Base-by-base conservation (phyloP, 202 grass and related monocot genomes). In the Dendrocalamus latiflorus region DNA sequence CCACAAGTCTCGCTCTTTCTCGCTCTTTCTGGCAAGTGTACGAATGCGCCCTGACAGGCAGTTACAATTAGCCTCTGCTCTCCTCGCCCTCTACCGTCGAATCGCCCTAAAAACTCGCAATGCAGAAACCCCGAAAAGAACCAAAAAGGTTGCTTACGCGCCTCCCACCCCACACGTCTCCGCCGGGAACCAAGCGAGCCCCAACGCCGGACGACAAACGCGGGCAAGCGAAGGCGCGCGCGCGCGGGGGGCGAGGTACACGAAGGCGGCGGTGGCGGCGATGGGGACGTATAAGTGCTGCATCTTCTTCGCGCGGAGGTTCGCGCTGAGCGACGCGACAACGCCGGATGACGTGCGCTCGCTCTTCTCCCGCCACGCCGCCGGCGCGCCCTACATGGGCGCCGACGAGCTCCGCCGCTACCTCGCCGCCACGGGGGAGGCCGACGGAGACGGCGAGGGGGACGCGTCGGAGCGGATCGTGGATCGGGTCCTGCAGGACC, bases 231-330 rank as follows among this genome's bases (percentile, higher is more conserved):
- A 70, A 42, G 63, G 55, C 67, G 30, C 30, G 1, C 4, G 44
- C 12, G 21, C 8, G 24, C 7, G 54, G 39, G 20, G 74, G 45
- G 77, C 54, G 28, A 86, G 41, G 77, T 15, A 37, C 43, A 55
- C 44, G 57, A 33, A 38, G 28, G 79, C 16, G 42, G 60, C 58
- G n/a, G 41, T 8, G 68, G 70, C 28, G 70, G 68, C 41, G 65
- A 98, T 98, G 95, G 93, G 77, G 25, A 89, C 82, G 87, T 98
- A 93, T 80, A 98, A 79, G 70, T 98, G 79, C 73, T 98, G 93
- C 84, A 86, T 98, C 71, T 98, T 94, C 89, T 98, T 98, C 83
- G 91, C 87, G 85, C 85, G 87, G 58, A 91, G 73, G 67, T 95
- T 90, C 54, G 76, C 77, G 48, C 55, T 88, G 85, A 79, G 20